Evolutionary conservation across 495 filamentous ascomycete genomes (phyloP), one percentile per base, ranked within the genome.

Genomic region (Tuber indicum): DNA sequence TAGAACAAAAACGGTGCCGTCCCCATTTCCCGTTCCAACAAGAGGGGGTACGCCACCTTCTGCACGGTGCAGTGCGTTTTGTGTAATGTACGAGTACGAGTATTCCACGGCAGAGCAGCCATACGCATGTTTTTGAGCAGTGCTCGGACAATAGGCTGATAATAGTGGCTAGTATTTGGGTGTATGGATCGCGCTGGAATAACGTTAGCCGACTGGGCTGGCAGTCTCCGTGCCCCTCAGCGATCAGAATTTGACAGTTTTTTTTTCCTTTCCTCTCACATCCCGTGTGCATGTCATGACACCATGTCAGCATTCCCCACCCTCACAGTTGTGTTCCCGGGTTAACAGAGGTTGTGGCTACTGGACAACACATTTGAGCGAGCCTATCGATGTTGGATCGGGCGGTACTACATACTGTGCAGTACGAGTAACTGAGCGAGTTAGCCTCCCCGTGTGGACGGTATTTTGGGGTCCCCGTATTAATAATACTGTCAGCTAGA

Each of bases 261-360:
- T 62, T 14, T 62, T 62, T 16, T 12, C 8, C 1, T 62, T 32
- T 16, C 16, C 14, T 12, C n/a, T 32, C 12, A 26, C 12, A 6
- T 32, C n/a, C 52, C 52, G 47, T 62, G 52, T 21, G 52, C 14
- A 9, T 16, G 10, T 6, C 52, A 19, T 8, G 26, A 32, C 58
- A 66, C 26, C 58, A 66, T 66, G 58, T 66, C 58, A 66, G 58
- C 58, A 66, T 66, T 66, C 58, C 58, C 26, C 26, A 66, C 58
- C 49, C 7, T n/a, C 6, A 26, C 26, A 12, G 26, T 66, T 32
- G 32, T 0, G 1, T 32, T 32, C 3, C n/a, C 2, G 3, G 58
- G 3, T 16, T 32, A 16, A 62, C 32, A 32, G 17, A 32, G n/a
- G 58, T 16, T 58, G 52, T 32, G 12, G 52, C 52, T 66, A 19